A percentile compares a stretch with the other conserved stretches of the same genome.
Conservation (phyloP, 495 filamentous ascomycete species). For the Penicillium longicatenatum region DNA sequence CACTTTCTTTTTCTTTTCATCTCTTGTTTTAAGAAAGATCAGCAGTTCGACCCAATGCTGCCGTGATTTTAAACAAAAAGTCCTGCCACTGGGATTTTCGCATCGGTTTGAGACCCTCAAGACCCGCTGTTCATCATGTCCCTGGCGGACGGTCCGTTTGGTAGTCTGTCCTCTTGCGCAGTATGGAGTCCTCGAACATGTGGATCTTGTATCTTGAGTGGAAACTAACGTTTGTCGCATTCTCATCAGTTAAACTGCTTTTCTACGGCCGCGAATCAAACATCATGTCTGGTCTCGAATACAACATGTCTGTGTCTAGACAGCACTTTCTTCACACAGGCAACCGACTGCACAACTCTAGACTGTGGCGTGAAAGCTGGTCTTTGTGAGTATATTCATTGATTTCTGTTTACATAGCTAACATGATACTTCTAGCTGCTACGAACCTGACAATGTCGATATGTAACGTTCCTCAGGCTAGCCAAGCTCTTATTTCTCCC, state of each 20-base stretch:
- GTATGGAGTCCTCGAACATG: conserved; percentile 5
- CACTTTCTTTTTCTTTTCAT: background rate
- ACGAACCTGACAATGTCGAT: conserved; percentile 24
- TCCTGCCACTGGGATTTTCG: background rate
- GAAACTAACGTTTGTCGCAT: background rate
- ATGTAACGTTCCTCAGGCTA: conserved; percentile 22
- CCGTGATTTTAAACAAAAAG: background rate
- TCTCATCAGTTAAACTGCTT: conserved; percentile 1
- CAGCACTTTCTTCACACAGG: conserved; percentile 8
- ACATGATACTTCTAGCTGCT: conserved; percentile 10
- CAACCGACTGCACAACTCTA: conserved; percentile 13
- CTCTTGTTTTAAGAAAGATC: background rate
- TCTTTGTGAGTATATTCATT: conserved; percentile 9
- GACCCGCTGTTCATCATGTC: background rate
- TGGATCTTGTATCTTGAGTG: background rate
- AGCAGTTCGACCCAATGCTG: background rate
- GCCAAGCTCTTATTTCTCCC: conserved; percentile 14
- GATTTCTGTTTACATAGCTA: background rate
- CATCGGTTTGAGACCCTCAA: background rate
- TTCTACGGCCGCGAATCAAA: conserved; percentile 2
- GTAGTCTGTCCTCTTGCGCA: conserved; percentile 5
- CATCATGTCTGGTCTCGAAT: conserved; percentile 8
- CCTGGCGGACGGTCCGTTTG: conserved; percentile 6
- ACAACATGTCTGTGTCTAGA: conserved; percentile 15
- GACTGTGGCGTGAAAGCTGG: conserved; percentile 15